Evolutionary conservation across 2,329 filamentous ascomycete species (phyloP).

Genomic region (Pseudopithomyces chartarum): DNA sequence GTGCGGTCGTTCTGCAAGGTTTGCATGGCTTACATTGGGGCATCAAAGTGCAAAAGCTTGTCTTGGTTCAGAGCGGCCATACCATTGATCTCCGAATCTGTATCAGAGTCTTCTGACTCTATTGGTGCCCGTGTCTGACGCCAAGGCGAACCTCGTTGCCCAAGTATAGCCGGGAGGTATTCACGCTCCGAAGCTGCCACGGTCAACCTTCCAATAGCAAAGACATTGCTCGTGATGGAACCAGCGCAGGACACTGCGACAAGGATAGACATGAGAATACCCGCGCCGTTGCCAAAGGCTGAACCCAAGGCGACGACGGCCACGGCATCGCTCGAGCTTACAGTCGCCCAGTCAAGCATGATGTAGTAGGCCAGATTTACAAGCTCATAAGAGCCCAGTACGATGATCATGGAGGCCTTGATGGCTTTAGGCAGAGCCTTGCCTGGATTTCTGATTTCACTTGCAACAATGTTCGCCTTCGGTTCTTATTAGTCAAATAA

Average conservation of each 20-base stretch:
- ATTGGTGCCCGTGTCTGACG: neutral
- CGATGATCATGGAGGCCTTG: slow-evolving; percentile 64
- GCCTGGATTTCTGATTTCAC: slow-evolving; percentile 42
- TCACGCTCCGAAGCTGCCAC: slow-evolving; percentile 56
- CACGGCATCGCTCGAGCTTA: slow-evolving; percentile 65
- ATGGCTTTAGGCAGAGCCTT: slow-evolving; percentile 62
- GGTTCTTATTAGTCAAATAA: neutral
- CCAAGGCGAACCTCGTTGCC: slow-evolving; percentile 33
- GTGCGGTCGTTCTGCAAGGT: neutral
- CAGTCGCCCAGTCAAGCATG: slow-evolving; percentile 63
- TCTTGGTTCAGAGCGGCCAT: neutral
- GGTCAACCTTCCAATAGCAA: slow-evolving; percentile 65
- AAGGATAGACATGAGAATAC: slow-evolving; percentile 59
- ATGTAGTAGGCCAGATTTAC: slow-evolving; percentile 68
- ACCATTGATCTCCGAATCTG: neutral
- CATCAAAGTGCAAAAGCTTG: slow-evolving; percentile 27
- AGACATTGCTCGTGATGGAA: slow-evolving; percentile 66
- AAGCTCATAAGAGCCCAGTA: slow-evolving; percentile 63
- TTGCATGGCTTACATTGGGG: slow-evolving; percentile 34
- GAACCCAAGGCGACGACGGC: slow-evolving; percentile 59
- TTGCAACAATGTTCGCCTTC: slow-evolving; percentile 46
- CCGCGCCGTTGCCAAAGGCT: slow-evolving; percentile 60
- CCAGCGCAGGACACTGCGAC: slow-evolving; percentile 67
- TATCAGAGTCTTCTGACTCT: neutral
- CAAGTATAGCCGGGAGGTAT: slow-evolving; percentile 42